phyloP scores from a whole-genome alignment of 2,329 filamentous ascomycete species.

The Phaeosphaeria sp. region DNA sequence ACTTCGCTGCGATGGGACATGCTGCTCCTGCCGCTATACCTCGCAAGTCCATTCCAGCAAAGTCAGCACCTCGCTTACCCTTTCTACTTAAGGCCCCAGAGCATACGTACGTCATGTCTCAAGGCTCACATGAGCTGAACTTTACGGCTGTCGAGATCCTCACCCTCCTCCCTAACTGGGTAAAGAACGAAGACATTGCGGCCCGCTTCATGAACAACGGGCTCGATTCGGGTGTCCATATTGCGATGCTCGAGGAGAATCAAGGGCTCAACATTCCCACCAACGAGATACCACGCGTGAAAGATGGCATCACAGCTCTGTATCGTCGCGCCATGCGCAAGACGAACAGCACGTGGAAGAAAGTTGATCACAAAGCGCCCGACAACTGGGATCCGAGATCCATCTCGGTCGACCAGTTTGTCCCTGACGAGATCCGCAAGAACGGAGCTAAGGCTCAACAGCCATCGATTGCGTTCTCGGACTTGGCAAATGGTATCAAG shows the following conservation, averaged over 20 bases:
- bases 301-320: not conserved
- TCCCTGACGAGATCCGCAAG: conserved; percentile 7
- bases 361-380: not conserved
- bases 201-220: conserved; percentile 22
- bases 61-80: not conserved
- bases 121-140: not conserved
- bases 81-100: not conserved
- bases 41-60: not conserved
- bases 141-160: conserved; percentile 26
- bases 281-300: not conserved
- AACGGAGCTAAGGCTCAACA: not conserved
- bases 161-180: conserved; percentile 23
- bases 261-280: conserved; percentile 13
- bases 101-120: not conserved
- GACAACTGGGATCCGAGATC: conserved; percentile 8
- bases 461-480: conserved; percentile 19
- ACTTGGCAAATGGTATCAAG: conserved; percentile 24
- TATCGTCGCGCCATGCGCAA: conserved; percentile 27
- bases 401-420: conserved; percentile 10
- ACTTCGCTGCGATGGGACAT: not conserved
- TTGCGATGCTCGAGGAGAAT: conserved; percentile 22
- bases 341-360: not conserved
- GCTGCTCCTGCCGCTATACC: not conserved
- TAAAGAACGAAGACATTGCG: conserved; percentile 14
- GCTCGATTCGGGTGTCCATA: conserved; percentile 17